phyloP scores from a whole-genome alignment of 1,284 basidiomycete genomes.

The Cryptococcus sp. region DNA sequence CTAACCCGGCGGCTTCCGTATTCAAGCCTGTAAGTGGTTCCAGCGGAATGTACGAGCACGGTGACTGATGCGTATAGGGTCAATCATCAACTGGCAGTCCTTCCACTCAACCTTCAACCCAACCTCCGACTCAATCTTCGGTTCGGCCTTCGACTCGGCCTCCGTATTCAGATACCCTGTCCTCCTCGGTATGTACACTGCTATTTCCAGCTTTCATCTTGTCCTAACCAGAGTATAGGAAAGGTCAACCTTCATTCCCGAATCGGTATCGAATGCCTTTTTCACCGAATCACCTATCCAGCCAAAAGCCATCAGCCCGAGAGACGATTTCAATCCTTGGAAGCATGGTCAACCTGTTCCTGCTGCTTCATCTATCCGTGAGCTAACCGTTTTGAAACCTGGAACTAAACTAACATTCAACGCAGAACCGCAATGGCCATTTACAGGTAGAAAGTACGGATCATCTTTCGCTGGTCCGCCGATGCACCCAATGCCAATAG shows the following conservation, averaged over 20 bases:
- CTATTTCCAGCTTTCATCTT: no score
- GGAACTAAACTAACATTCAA: constrained; percentile 2
- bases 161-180: no score
- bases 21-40: constrained; percentile 48
- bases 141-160: no score
- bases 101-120: constrained; percentile 9
- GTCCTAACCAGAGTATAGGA: no score
- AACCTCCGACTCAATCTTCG: background rate
- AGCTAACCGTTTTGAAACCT: constrained; percentile 43
- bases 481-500: constrained; percentile 12
- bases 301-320: constrained; percentile 75
- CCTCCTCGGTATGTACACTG: no score
- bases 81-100: constrained; percentile 26
- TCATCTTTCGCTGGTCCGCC: constrained; percentile 51
- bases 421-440: constrained; percentile 74
- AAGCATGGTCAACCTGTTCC: constrained; percentile 70
- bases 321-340: constrained; percentile 90
- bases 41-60: background rate
- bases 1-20: constrained; percentile 50
- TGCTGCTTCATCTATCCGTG: constrained; percentile 67
- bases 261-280: constrained; percentile 62
- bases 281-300: constrained; percentile 67
- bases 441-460: constrained; percentile 77
- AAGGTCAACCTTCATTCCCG: constrained; percentile 25
- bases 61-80: constrained; percentile 5